A percentile compares a stretch with the other conserved stretches of the same genome.
Evolutionary conservation across 2,329 filamentous ascomycete species (phyloP).

Genomic region (Rhinocladiella mackenziei): DNA sequence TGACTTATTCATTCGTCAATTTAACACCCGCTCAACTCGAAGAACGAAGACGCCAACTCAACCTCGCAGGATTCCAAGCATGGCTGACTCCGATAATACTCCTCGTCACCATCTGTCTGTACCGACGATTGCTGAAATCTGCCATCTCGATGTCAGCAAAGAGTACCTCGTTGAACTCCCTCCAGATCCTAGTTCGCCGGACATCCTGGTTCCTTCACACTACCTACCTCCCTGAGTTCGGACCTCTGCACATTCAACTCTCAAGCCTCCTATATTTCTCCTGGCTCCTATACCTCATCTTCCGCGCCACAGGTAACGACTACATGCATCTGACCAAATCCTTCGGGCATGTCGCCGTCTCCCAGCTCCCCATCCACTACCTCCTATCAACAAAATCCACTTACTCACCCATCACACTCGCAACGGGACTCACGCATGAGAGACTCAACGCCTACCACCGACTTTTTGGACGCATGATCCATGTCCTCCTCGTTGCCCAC

Average conservation of each 20-base stretch:
- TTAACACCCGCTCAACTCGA: slow-evolving; percentile 49
- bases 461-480: slow-evolving; percentile 52
- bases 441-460: slow-evolving; percentile 56
- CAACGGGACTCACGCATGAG: slow-evolving; percentile 54
- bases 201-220: slow-evolving; percentile 20
- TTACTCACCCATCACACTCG: slow-evolving; percentile 45
- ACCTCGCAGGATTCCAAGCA: slow-evolving; percentile 53
- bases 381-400: slow-evolving; percentile 45
- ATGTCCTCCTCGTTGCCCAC: slow-evolving; percentile 52
- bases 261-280: slow-evolving; percentile 19
- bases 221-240: slow-evolving; percentile 25
- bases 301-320: slow-evolving; percentile 37
- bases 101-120: slow-evolving; percentile 39
- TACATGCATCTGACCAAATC: slow-evolving; percentile 62
- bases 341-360: slow-evolving; percentile 56
- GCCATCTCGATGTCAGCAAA: background rate
- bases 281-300: slow-evolving; percentile 25
- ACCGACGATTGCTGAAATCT: slow-evolving; percentile 26
- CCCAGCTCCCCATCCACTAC: slow-evolving; percentile 58
- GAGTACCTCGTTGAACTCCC: too few relatives aligned
- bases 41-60: slow-evolving; percentile 50
- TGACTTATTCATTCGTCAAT: slow-evolving; percentile 50
- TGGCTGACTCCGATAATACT: slow-evolving; percentile 52
- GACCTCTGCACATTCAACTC: slow-evolving; percentile 21
- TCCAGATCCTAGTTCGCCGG: slow-evolving; percentile 11